Conservation (phyloP, 2,329 filamentous ascomycete species). For the Colletotrichum gigasporum region DNA sequence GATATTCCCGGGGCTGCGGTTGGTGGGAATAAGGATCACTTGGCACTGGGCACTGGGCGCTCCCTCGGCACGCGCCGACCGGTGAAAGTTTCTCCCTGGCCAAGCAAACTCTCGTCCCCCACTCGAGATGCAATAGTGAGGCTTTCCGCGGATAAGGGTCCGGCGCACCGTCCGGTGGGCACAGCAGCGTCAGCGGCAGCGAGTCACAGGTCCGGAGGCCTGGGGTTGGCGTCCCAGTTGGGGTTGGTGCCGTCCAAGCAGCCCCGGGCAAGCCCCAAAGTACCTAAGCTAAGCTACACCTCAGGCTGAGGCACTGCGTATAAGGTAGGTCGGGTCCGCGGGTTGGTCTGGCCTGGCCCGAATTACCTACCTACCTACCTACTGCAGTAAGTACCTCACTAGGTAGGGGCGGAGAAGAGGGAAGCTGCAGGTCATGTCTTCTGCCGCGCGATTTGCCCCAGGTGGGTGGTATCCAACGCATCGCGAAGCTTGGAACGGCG, state of each 20-base stretch:
- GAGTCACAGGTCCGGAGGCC: too few relatives aligned
- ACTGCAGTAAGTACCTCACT: too few relatives aligned
- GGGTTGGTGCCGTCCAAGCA: too few relatives aligned
- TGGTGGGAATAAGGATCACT: background rate
- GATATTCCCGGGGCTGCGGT: background rate
- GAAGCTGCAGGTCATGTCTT: background rate
- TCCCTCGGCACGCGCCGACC: background rate
- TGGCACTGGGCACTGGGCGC: background rate
- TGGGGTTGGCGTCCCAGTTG: too few relatives aligned
- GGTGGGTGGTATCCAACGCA: slow-evolving; percentile 9
- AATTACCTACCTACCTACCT: too few relatives aligned
- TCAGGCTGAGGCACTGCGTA: too few relatives aligned
- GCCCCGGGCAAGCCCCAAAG: too few relatives aligned
- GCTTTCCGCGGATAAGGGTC: background rate
- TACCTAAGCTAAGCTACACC: too few relatives aligned
- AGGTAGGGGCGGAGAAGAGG: background rate
- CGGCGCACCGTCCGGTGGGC: background rate
- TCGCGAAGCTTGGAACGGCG: background rate
- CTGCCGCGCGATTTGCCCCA: slow-evolving; percentile 4
- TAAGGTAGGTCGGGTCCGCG: too few relatives aligned
- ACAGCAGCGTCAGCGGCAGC: background rate
- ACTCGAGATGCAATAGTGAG: too few relatives aligned
- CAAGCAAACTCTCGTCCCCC: too few relatives aligned
- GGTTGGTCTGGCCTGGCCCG: too few relatives aligned
- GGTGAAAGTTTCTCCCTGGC: background rate